Percentiles rank a stretch among this genome's conserved stretches.
Conservation (phyloP, 169 alveolate genomes). For the Babesia sp. region DNA sequence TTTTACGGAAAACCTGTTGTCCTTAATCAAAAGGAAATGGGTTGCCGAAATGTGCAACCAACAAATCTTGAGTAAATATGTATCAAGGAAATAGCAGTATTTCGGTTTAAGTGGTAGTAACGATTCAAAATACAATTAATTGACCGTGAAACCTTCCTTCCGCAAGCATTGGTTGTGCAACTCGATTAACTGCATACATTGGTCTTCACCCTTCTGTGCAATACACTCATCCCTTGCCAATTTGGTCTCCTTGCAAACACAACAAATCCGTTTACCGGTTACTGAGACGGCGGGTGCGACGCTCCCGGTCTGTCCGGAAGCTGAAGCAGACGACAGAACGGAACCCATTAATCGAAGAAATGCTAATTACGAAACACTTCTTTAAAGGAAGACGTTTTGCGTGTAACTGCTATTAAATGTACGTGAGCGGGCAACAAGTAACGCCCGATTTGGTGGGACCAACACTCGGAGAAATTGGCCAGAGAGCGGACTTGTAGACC, state of each 20-base stretch:
- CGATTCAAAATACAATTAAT: background rate
- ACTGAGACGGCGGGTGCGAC: background rate
- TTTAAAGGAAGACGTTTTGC: too few relatives aligned
- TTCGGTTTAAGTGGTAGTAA: background rate
- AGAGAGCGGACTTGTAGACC: too few relatives aligned
- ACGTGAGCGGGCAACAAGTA: too few relatives aligned
- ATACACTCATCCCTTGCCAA: constrained; percentile 75
- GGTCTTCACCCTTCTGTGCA: constrained; percentile 66
- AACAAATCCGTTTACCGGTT: constrained; percentile 66
- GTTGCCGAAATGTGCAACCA: background rate
- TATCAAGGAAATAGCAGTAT: background rate
- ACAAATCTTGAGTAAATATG: background rate
- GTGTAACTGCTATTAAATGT: too few relatives aligned
- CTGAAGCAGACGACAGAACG: background rate
- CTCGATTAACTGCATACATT: constrained; percentile 68
- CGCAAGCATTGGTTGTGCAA: constrained; percentile 74
- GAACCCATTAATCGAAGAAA: constrained; percentile 47
- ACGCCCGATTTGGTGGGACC: too few relatives aligned
- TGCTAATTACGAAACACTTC: too few relatives aligned
- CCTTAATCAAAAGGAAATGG: background rate
- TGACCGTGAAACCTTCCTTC: constrained; percentile 73
- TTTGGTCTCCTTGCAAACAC: constrained; percentile 79
- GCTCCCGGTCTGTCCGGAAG: background rate
- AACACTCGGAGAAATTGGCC: too few relatives aligned
- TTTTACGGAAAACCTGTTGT: background rate